Base-by-base conservation (phyloP, 768 basidiomycete species). In the Phaffia australis region DNA sequence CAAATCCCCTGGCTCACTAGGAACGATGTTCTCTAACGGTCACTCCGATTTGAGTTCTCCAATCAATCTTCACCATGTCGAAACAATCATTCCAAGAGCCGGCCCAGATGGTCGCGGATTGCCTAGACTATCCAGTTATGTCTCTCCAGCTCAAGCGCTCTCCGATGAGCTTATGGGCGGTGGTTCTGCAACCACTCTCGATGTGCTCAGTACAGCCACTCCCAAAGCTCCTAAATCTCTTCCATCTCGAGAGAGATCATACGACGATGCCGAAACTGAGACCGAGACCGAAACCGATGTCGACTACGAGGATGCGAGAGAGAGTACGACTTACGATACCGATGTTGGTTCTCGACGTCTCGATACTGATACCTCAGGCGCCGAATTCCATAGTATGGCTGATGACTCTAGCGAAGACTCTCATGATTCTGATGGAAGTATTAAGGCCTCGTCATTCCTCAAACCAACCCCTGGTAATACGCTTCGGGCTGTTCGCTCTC, bases 261-360 rank as follows among this genome's bases (percentile, higher is more conserved):
- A 48, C 27, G 63, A 64, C 0, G 87, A 84, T 52, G 42, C 60
- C 18, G 69, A 56, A 30, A 81, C 81, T 0, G 86, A 84, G 59
- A 82, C 83, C 0, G 86, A 86, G 66, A 84, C 84, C 0, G 87
- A 87, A 52, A 75, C 73, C 46, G 87, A 72, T 21, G 69, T 85
- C 21, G 84, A 89, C 66, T 90, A 87, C 71, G 80, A 85, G 1
- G 90, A 93, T 69, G 84, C 90, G 1, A 79, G 84, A 55, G 84
- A 85, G 73, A 89, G 81, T 49, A 75, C 60, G 66, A 69, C 48
- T 69, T 71, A 52, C 64, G 71, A 23, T 71, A 73, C 61, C 46
- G 23, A 27, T 29, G 32, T 48, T 49, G 32, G 42, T 46, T 19
- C 47, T 60, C 25, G 46, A 21, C 27, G 51, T 23, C 29, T 49